A percentile compares a stretch with the other conserved stretches of the same genome.
phyloP scores from a whole-genome alignment of 306 rosid genomes.

The Prunus fruticosa region DNA sequence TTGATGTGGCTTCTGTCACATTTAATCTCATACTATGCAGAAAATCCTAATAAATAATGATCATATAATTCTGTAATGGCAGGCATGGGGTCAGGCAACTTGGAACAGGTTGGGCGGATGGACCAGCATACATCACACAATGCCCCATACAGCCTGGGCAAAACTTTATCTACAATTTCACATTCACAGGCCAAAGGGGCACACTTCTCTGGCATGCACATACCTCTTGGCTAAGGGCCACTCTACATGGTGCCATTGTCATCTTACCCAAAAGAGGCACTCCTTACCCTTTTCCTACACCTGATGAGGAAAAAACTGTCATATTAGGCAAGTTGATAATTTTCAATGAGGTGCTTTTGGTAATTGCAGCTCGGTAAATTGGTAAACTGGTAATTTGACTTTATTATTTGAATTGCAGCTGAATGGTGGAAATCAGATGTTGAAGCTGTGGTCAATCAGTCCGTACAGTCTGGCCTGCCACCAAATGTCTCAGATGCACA shows the following conservation, averaged over 20 bases:
- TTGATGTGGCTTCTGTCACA: too few relatives aligned
- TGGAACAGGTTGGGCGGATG: constrained; percentile 65
- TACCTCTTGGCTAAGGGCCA: constrained; percentile 69
- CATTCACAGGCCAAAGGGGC: constrained; percentile 65
- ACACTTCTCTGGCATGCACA: constrained; percentile 92
- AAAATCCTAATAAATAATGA: background rate
- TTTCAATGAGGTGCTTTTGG: background rate
- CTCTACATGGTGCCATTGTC: constrained; percentile 65
- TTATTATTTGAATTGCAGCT: constrained; percentile 29
- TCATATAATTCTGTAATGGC: constrained; percentile 2
- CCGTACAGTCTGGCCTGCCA: constrained; percentile 46
- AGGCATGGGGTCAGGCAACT: constrained; percentile 77
- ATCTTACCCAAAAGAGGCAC: constrained; percentile 56
- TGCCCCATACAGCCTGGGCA: constrained; percentile 72
- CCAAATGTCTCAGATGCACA: constrained; percentile 73
- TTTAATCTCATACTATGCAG: too few relatives aligned
- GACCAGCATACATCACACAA: constrained; percentile 75
- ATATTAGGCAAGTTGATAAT: constrained; percentile 38
- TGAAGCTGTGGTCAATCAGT: constrained; percentile 56
- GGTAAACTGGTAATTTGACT: background rate
- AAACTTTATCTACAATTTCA: constrained; percentile 63
- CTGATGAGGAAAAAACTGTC: constrained; percentile 51
- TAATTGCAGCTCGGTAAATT: background rate
- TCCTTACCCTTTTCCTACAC: constrained; percentile 71
- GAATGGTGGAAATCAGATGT: constrained; percentile 89